A percentile compares a stretch with the other conserved stretches of the same genome.
phyloP scores from a whole-genome alignment of 73 alveolate genomes.

The Paramecium caudatum region DNA sequence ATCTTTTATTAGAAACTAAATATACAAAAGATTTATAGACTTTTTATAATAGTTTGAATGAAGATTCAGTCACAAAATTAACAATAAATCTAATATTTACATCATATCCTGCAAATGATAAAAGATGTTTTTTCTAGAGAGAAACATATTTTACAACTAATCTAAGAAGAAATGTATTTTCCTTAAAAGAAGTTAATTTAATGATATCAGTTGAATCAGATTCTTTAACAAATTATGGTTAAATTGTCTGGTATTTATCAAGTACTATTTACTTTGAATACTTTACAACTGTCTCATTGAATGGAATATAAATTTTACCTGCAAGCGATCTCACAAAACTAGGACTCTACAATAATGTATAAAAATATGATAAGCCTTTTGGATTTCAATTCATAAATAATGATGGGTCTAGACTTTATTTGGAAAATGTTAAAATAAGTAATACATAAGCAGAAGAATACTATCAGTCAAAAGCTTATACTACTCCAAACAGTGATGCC shows the following conservation, averaged over 20 bases:
- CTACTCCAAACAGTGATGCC: background rate
- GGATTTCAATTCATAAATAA: constrained; percentile 5
- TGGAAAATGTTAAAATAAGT: background rate
- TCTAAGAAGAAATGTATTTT: background rate
- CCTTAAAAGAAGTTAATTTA: constrained; percentile 6
- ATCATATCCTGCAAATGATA: background rate
- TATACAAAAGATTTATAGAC: background rate
- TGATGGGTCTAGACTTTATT: constrained; percentile 8
- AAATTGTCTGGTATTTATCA: background rate
- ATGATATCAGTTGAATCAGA: background rate
- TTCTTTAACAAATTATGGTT: background rate
- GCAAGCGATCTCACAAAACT: background rate
- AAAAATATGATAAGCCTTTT: background rate
- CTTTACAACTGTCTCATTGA: constrained; percentile 32
- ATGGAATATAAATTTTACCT: background rate
- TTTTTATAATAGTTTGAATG: background rate
- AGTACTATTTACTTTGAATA: constrained; percentile 22
- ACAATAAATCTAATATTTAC: background rate
- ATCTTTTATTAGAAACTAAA: background rate
- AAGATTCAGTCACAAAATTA: constrained; percentile 2
- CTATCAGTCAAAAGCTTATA: background rate
- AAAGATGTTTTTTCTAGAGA: constrained; percentile 13
- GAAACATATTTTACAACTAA: constrained; percentile 38
- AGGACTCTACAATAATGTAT: background rate
- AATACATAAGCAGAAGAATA: constrained; percentile 1